Evolutionary conservation across 768 basidiomycete species (phyloP).

Genomic region (Leccinum pellstonianum): DNA sequence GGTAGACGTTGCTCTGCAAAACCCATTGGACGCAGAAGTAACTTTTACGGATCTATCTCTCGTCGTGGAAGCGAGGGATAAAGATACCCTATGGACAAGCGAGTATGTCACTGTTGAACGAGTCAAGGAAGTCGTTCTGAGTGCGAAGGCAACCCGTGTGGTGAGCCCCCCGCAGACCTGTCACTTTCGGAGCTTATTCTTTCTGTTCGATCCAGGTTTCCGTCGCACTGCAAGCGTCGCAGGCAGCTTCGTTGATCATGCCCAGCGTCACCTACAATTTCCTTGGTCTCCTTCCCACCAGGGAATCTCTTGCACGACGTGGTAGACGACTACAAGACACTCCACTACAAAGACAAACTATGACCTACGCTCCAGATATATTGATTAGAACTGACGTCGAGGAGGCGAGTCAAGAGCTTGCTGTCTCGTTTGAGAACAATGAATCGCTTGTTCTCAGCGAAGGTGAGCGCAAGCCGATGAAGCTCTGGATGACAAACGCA

Average conservation of each 20-base stretch:
- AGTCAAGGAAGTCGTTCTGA: conserved; percentile 60
- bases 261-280: conserved; percentile 65
- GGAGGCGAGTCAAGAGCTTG: conserved; percentile 62
- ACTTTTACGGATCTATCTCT: conserved; percentile 62
- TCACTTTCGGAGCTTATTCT: not conserved
- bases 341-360: conserved; percentile 60
- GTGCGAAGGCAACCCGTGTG: conserved; percentile 60
- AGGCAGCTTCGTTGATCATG: conserved; percentile 53
- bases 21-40: conserved; percentile 76
- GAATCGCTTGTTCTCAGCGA: conserved; percentile 53
- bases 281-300: conserved; percentile 65
- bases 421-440: conserved; percentile 55
- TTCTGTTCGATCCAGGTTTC: conserved; percentile 46
- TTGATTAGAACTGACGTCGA: conserved; percentile 60
- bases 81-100: conserved; percentile 32
- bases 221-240: conserved; percentile 55
- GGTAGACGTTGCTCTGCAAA: conserved; percentile 67
- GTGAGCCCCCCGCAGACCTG: conserved; percentile 39
- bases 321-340: conserved; percentile 80
- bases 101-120: conserved; percentile 55
- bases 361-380: conserved; percentile 71
- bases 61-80: conserved; percentile 40
- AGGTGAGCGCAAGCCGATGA: conserved; percentile 62
- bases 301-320: conserved; percentile 65
- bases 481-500: conserved; percentile 62